Evolutionary conservation across 805 yeast species (phyloP).

Genomic region (Wickerhamomyces silvicola): DNA sequence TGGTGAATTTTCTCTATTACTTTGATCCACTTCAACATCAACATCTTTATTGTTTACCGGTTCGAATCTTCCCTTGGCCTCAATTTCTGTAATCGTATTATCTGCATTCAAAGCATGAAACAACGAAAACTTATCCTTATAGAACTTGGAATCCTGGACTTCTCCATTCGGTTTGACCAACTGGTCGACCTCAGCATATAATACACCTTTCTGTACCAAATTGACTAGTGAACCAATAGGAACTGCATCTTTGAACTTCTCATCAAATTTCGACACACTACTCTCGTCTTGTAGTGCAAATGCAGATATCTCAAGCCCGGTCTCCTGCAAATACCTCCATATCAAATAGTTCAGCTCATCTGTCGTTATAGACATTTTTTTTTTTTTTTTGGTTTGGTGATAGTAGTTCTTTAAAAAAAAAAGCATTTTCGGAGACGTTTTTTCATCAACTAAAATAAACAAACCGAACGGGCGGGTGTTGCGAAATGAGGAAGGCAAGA

Average conservation of each 20-base stretch:
- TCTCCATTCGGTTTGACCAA: constrained; percentile 35
- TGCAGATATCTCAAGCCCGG: constrained; percentile 70
- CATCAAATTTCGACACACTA: constrained; percentile 51
- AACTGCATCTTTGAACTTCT: constrained; percentile 40
- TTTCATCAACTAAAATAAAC: too few relatives aligned
- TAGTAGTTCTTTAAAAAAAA: too few relatives aligned
- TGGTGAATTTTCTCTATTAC: constrained; percentile 11
- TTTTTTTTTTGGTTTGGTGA: too few relatives aligned
- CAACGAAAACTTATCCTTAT: constrained; percentile 37
- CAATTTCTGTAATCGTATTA: constrained; percentile 24
- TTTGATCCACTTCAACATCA: constrained; percentile 2
- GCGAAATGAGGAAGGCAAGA: too few relatives aligned
- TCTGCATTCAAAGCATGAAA: constrained; percentile 48
- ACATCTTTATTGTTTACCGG: constrained; percentile 8
- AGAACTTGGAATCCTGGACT: constrained; percentile 19
- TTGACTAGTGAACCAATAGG: constrained; percentile 80
- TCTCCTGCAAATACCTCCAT: constrained; percentile 89
- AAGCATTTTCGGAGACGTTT: too few relatives aligned
- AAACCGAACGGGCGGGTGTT: too few relatives aligned
- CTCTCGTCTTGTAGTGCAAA: constrained; percentile 76
- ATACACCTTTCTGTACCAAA: constrained; percentile 79
- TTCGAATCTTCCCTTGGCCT: constrained; percentile 26
- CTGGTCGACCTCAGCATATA: constrained; percentile 66
- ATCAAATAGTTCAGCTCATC: constrained; percentile 83
- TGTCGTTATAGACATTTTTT: constrained; percentile 71